These are phyloP conservation scores for Auricularia heimuer DNA, from an alignment of 768 basidiomycete species.

Conservation along the genomic window DNA sequence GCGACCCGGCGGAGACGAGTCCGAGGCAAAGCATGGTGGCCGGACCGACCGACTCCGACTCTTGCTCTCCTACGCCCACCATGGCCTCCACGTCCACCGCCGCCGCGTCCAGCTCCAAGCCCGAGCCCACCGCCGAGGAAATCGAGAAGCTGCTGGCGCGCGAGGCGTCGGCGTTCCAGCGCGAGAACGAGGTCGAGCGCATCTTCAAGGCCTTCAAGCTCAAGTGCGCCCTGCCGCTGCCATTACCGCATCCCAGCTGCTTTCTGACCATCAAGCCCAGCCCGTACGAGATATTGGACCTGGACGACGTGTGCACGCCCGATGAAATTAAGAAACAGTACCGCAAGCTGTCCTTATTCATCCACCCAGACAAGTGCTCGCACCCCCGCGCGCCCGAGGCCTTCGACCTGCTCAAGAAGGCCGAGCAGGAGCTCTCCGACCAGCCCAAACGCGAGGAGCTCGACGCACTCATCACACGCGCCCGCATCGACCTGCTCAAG, in stretches of 20 bases:
- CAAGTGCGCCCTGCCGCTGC: conserved; percentile 50
- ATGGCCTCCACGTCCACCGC: neutral
- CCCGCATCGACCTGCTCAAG: conserved; percentile 60
- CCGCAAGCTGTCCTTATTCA: conserved; percentile 78
- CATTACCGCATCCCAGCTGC: no score
- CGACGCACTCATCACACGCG: conserved; percentile 68
- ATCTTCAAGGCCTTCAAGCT: conserved; percentile 93
- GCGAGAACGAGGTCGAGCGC: conserved; percentile 83
- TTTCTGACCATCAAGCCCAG: conserved; percentile 27
- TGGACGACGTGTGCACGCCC: conserved; percentile 47
- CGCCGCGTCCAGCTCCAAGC: neutral
- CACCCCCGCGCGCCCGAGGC: conserved; percentile 85
- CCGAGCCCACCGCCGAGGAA: conserved; percentile 34
- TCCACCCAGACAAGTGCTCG: conserved; percentile 96
- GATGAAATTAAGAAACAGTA: conserved; percentile 85
- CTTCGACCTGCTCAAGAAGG: conserved; percentile 91
- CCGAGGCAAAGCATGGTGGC: neutral
- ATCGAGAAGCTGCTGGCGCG: conserved; percentile 72
- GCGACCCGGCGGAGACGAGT: neutral
- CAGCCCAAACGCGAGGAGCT: conserved; percentile 71
- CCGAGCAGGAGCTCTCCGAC: conserved; percentile 75
- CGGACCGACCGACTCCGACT: neutral
- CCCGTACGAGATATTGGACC: conserved; percentile 88
- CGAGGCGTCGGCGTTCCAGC: conserved; percentile 77
- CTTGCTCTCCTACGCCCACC: neutral